phyloP scores from a whole-genome alignment of 345 rosid genomes.

The Eutrema heterophyllum region DNA sequence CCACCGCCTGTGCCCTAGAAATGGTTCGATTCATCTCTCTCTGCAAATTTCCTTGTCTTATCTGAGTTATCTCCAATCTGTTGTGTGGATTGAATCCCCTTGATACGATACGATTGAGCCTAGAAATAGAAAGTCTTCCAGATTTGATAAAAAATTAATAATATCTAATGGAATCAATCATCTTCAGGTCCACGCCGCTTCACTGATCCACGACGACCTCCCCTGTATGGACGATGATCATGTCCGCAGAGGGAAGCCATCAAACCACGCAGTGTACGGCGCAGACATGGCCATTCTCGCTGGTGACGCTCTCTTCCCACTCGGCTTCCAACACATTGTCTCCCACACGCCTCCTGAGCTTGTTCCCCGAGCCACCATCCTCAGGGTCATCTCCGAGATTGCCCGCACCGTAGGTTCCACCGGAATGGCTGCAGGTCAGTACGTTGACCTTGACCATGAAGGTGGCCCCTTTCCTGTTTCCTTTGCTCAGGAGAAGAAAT shows the following conservation, averaged over 20 bases:
- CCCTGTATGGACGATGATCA: constrained; percentile 95
- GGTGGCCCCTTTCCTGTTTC: constrained; percentile 58
- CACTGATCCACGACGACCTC: constrained; percentile 88
- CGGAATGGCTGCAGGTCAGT: constrained; percentile 99
- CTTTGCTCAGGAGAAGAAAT: constrained; percentile 81
- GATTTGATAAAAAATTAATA: no score
- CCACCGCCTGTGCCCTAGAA: constrained; percentile 97
- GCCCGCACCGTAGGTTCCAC: constrained; percentile 91
- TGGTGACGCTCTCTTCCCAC: constrained; percentile 96
- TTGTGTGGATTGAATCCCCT: no score
- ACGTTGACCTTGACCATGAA: constrained; percentile 82
- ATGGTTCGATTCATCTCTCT: constrained; percentile 47
- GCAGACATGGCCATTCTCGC: constrained; percentile 89
- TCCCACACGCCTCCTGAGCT: constrained; percentile 60
- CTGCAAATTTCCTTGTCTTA: neutral
- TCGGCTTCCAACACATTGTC: constrained; percentile 85
- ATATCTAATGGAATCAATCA: neutral
- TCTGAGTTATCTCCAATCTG: neutral
- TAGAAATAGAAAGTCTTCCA: no score
- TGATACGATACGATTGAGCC: no score
- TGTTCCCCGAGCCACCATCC: constrained; percentile 58
- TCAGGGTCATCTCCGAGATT: constrained; percentile 78
- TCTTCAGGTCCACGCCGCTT: constrained; percentile 64
- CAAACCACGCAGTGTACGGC: constrained; percentile 75
- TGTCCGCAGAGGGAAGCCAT: constrained; percentile 79